Conservation (phyloP, 2,329 filamentous ascomycete genomes). For the Cordyceps fumosorosea region DNA sequence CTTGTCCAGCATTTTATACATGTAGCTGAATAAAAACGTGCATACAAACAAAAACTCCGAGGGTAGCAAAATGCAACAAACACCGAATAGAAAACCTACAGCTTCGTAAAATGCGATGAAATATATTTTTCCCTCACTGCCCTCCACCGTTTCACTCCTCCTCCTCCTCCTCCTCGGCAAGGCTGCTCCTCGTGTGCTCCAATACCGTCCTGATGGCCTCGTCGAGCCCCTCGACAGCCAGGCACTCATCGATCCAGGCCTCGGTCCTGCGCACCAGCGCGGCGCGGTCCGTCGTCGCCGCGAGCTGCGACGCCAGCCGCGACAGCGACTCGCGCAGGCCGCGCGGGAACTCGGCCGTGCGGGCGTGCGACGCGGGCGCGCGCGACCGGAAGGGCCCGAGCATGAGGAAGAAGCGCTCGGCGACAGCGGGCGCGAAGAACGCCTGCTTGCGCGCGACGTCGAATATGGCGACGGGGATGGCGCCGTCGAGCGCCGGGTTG, state of each 20-base stretch:
- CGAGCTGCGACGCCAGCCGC: slow-evolving; percentile 47
- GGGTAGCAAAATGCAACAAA: not conserved
- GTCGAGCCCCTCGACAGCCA: slow-evolving; percentile 46
- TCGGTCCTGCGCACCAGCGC: slow-evolving; percentile 42
- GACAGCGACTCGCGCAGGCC: slow-evolving; percentile 61
- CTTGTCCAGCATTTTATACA: slow-evolving; percentile 1
- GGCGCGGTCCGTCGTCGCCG: slow-evolving; percentile 38
- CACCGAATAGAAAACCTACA: not conserved
- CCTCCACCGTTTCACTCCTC: not conserved
- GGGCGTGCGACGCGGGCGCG: slow-evolving; percentile 37
- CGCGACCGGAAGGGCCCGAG: slow-evolving; percentile 60
- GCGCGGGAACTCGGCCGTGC: slow-evolving; percentile 63
- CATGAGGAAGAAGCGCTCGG: slow-evolving; percentile 73
- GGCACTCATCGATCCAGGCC: slow-evolving; percentile 48
- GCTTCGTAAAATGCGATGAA: not conserved
- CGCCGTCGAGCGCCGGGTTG: slow-evolving; percentile 83
- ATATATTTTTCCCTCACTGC: not conserved
- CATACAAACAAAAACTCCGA: slow-evolving; percentile 3
- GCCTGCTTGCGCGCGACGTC: slow-evolving; percentile 77
- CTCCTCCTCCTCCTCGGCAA: not conserved
- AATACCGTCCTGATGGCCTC: slow-evolving; percentile 49
- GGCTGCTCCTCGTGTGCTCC: slow-evolving; percentile 41
- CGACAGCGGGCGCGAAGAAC: slow-evolving; percentile 58
- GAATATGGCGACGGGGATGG: slow-evolving; percentile 87
- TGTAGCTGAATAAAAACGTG: slow-evolving; percentile 4